These are phyloP conservation scores for Alternaria atra DNA, from an alignment of 2,329 filamentous ascomycete species.

Conservation along the genomic window DNA sequence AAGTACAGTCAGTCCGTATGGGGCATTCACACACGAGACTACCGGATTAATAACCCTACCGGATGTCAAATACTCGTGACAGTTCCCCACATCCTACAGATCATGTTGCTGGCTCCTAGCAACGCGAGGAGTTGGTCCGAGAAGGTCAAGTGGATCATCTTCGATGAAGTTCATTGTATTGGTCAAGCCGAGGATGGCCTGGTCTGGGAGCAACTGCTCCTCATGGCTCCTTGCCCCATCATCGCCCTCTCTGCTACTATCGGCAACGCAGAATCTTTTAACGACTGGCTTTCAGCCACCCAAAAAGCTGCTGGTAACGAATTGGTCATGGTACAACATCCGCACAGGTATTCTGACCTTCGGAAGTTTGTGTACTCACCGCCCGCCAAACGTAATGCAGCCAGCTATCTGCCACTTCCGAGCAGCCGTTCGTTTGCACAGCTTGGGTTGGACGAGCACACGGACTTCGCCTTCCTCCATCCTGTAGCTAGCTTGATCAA, in stretches of 20 bases:
- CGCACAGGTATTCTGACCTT: constrained; percentile 76
- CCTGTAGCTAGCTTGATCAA: constrained; percentile 71
- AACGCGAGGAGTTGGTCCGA: constrained; percentile 75
- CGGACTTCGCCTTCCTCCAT: constrained; percentile 69
- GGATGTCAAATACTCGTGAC: constrained; percentile 80
- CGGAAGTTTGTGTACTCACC: constrained; percentile 76
- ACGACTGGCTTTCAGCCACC: constrained; percentile 70
- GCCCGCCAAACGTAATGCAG: constrained; percentile 42
- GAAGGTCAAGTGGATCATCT: constrained; percentile 77
- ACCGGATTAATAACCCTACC: constrained; percentile 75
- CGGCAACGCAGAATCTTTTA: constrained; percentile 76
- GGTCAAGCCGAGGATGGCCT: constrained; percentile 78
- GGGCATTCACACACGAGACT: constrained; percentile 80
- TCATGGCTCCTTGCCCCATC: constrained; percentile 78
- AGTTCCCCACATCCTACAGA: constrained; percentile 80
- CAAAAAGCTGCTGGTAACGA: constrained; percentile 71
- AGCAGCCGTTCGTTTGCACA: constrained; percentile 46
- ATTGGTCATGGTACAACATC: constrained; percentile 73
- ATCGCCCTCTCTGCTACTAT: constrained; percentile 83
- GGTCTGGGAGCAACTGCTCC: constrained; percentile 79
- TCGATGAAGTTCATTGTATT: constrained; percentile 84
- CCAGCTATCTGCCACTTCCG: constrained; percentile 62
- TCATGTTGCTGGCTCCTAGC: constrained; percentile 72
- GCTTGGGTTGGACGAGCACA: constrained; percentile 59
- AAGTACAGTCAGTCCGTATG: constrained; percentile 72